A percentile compares a stretch with the other conserved stretches of the same genome.
phyloP scores from a whole-genome alignment of 768 basidiomycete genomes.

The Paxillus rubicundulus region DNA sequence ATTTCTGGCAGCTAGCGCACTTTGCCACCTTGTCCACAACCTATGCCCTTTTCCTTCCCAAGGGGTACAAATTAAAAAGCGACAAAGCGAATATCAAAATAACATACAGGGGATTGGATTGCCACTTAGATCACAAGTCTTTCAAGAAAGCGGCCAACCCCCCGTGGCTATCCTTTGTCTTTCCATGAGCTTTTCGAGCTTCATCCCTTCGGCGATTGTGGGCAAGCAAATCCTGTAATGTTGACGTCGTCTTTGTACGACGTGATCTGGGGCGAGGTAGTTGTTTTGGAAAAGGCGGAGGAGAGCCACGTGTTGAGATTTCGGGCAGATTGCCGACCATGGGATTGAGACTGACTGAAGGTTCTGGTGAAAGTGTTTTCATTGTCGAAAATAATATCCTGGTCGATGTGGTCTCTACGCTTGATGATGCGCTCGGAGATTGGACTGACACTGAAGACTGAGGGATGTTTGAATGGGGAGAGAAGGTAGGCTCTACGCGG shows the following conservation, averaged over 20 bases:
- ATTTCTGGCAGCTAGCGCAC: slow-evolving; percentile 46
- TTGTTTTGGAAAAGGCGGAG: slow-evolving; percentile 2
- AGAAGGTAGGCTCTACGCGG: neutral
- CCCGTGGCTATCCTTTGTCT: slow-evolving; percentile 24
- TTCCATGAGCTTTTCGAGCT: slow-evolving; percentile 20
- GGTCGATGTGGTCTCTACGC: neutral
- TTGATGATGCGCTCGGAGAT: neutral
- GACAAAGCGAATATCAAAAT: too few relatives aligned
- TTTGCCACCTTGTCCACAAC: neutral
- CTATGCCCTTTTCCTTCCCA: neutral
- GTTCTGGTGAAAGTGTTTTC: neutral
- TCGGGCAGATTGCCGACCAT: slow-evolving; percentile 2
- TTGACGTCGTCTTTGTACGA: slow-evolving; percentile 41
- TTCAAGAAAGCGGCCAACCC: slow-evolving; percentile 53
- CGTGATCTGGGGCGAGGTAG: slow-evolving; percentile 42
- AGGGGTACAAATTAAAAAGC: neutral
- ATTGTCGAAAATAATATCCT: neutral
- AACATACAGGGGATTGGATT: neutral
- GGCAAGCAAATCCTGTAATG: slow-evolving; percentile 61
- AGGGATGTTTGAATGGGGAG: neutral
- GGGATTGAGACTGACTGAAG: neutral
- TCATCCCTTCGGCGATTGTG: slow-evolving; percentile 52
- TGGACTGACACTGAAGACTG: neutral
- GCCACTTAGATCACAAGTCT: slow-evolving; percentile 10
- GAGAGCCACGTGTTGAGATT: slow-evolving; percentile 3